Evolutionary conservation across 495 filamentous ascomycete species (phyloP).

Genomic region (Tetracladium setigerum): DNA sequence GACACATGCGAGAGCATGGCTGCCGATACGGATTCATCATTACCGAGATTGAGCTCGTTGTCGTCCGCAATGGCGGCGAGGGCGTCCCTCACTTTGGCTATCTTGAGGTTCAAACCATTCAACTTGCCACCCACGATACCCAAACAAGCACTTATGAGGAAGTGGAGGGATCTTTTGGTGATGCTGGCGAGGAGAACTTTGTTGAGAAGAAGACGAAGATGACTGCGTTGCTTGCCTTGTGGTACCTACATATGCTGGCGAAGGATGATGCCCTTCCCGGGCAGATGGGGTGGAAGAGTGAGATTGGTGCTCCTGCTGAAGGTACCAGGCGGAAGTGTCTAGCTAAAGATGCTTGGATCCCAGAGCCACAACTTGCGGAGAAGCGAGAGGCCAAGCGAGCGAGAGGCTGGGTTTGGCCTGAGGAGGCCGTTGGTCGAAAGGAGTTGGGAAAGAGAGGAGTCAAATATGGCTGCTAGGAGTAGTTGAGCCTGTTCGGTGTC

Average conservation of each 20-base stretch:
- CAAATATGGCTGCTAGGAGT: constrained; percentile 29
- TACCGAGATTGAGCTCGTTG: constrained; percentile 88
- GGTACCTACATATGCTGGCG: constrained; percentile 79
- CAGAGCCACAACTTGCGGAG: constrained; percentile 73
- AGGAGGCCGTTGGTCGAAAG: constrained; percentile 52
- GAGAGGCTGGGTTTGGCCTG: constrained; percentile 78
- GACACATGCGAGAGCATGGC: constrained; percentile 84
- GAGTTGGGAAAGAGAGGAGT: constrained; percentile 51
- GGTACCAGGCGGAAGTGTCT: constrained; percentile 65
- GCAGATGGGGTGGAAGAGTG: constrained; percentile 61
- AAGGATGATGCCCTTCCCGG: constrained; percentile 61
- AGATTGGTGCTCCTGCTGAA: constrained; percentile 75
- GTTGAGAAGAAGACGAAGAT: constrained; percentile 44
- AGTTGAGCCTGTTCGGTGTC: background rate
- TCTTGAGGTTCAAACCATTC: constrained; percentile 64
- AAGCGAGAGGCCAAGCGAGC: constrained; percentile 74
- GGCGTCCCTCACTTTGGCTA: constrained; percentile 73
- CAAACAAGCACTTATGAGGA: constrained; percentile 15
- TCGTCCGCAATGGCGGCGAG: constrained; percentile 73
- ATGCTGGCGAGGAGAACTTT: constrained; percentile 25
- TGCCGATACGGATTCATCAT: constrained; percentile 93
- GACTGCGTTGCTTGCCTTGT: constrained; percentile 78
- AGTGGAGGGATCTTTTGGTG: constrained; percentile 14
- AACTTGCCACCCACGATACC: constrained; percentile 32
- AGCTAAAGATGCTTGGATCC: constrained; percentile 78